A percentile compares a stretch with the other conserved stretches of the same genome.
Evolutionary conservation across 2,329 filamentous ascomycete species (phyloP).

Genomic region (Aaosphaeria arxii): DNA sequence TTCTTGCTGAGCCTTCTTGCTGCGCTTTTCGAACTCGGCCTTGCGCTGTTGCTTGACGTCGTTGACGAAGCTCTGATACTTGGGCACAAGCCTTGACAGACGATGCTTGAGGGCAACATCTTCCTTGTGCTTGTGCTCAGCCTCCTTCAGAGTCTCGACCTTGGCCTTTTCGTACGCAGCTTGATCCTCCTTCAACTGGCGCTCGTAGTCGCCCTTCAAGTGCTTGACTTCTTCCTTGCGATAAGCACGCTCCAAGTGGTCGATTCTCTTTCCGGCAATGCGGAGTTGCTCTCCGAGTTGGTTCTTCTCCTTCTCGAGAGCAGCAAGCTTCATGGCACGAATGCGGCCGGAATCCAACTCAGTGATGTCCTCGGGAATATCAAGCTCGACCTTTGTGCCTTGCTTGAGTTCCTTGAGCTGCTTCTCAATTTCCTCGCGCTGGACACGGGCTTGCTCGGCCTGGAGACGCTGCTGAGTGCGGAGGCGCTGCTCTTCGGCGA

Average conservation of each 20-base stretch:
- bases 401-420: constrained; percentile 95
- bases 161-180: constrained; percentile 78
- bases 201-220: constrained; percentile 77
- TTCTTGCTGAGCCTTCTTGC: constrained; percentile 86
- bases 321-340: constrained; percentile 89
- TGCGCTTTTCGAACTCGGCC: constrained; percentile 93
- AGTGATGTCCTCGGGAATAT: constrained; percentile 77
- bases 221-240: constrained; percentile 95
- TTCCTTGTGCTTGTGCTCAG: constrained; percentile 86
- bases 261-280: constrained; percentile 90
- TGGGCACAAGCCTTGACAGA: constrained; percentile 76
- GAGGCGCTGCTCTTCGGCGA: constrained; percentile 89
- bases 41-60: constrained; percentile 82
- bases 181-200: constrained; percentile 74
- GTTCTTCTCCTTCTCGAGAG: constrained; percentile 97
- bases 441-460: constrained; percentile 40
- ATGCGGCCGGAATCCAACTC: constrained; percentile 60
- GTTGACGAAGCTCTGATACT: constrained; percentile 80
- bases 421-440: constrained; percentile 62
- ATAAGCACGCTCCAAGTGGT: constrained; percentile 95
- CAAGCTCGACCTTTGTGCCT: constrained; percentile 81
- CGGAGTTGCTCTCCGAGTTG: constrained; percentile 88
- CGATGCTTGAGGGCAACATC: constrained; percentile 92
- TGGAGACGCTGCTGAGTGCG: constrained; percentile 88
- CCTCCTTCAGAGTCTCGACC: constrained; percentile 72